phyloP scores from a whole-genome alignment of 805 yeast species.

The Yarrowia alimentaria region DNA sequence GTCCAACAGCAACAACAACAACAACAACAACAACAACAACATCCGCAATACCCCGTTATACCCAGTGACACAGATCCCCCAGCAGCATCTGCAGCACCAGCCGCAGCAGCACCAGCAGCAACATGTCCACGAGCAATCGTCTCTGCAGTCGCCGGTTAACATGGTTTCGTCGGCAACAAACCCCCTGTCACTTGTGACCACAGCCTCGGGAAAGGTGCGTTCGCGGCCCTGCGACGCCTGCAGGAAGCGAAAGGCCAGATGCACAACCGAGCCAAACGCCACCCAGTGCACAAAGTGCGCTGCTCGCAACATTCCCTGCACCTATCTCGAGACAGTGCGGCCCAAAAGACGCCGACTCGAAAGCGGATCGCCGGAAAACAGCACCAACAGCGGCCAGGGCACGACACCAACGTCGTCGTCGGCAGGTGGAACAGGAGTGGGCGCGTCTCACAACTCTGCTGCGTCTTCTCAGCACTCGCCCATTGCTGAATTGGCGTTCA shows the following conservation, averaged over 20 bases:
- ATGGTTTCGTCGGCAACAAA: conserved; percentile 12
- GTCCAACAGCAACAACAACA: neutral
- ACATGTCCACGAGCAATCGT: no score
- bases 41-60: neutral
- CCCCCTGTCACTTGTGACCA: conserved; percentile 1
- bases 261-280: conserved; percentile 57
- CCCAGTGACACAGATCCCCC: no score
- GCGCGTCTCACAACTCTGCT: neutral
- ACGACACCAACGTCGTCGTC: neutral
- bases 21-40: neutral
- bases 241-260: conserved; percentile 72
- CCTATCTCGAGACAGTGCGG: conserved; percentile 43
- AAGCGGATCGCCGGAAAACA: neutral
- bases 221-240: conserved; percentile 78
- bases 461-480: no score
- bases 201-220: conserved; percentile 31
- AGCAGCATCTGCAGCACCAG: neutral
- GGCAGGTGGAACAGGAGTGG: neutral
- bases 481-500: no score
- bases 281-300: conserved; percentile 74
- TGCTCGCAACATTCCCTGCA: conserved; percentile 67
- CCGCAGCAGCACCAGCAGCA: neutral
- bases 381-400: neutral
- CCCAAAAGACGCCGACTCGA: conserved; percentile 2
- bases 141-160: neutral